Evolutionary conservation across 2,329 filamentous ascomycete species (phyloP), one percentile per base, ranked within the genome.

Genomic region (Aspergillus sp.): DNA sequence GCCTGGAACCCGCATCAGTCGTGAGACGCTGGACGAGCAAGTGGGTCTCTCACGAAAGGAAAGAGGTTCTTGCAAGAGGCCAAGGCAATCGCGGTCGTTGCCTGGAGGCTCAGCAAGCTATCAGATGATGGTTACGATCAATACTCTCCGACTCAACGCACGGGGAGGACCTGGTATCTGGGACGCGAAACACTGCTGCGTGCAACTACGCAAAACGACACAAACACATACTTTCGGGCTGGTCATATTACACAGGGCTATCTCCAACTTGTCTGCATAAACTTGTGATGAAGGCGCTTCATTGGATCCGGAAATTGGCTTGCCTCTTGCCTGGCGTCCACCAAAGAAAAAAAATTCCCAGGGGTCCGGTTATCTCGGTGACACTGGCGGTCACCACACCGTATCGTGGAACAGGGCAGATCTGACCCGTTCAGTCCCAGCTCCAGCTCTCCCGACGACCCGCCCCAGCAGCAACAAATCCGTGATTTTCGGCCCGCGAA

Each of bases 1-100:
- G 60, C 61, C 49, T 68, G 66, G 66, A 21, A 47, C 13, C 62
- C 25, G 15, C 52, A 54, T 41, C 64, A 65, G 44, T 60, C 63
- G 13, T 68, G 59, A 65, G 15, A 23, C 25, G 15, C 1, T 44
- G 41, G 41, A 10, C 41, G 11, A 30, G 47, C 15, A 19, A n/a
- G 30, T 32, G 25, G 23, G 25, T 3, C 47, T 32, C 47, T 50
- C 32, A 13, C 11, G 11, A 13, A 36, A 36, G 11, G 15, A 27
- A 32, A 50, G 47, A 50, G n/a, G 32, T 27, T 19, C 15, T 49
- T 50, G 47, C 25, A 50, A n/a, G 15, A 50, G 32, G n/a, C 25
- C 47, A 30, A 32, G 47, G 47, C 47, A 30, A 11, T 44, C 13
- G n/a, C 47, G 8, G n/a, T n/a, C 17, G 25, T 32, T 32, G 25